Evolutionary conservation across 2,329 filamentous ascomycete species (phyloP), one percentile per base, ranked within the genome.

Genomic region (Alternaria ethzedia): DNA sequence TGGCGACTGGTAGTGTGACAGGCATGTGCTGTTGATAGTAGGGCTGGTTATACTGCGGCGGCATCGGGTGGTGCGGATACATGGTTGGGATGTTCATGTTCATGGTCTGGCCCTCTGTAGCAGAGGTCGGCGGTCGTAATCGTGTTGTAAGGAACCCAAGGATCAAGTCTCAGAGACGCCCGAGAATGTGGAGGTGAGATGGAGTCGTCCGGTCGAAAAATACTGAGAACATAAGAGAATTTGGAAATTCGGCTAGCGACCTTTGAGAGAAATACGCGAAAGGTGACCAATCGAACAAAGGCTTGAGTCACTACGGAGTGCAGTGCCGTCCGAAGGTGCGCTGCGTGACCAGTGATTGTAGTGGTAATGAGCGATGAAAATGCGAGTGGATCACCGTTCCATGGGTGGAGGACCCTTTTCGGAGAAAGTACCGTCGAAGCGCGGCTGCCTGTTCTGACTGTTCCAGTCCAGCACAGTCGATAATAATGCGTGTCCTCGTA

Each of bases 241-340:
- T 56, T 46, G 23, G 26, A 21, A 20, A n/a, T 21, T 10, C 17
- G 17, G 17, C 36, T 46, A 45, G 54, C 25, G 54, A 10, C 13
- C 17, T 46, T 9, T 15, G 41, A n/a, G 17, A 46, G 17, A n/a
- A 44, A 56, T 46, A 15, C 49, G 28, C 30, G 30, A 46, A 17
- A 17, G 20, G 43, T 28, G 52, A 28, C 54, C 46, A 51, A 57
- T 57, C 11, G 36, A 61, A 61, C 54, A 61, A 52, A 57, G 59
- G 36, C 6, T 20, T 57, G 41, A 17, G 45, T 25, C 26, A 32
- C 32, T 21, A n/a, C 26, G 32, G 52, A 30, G 28, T 20, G 28
- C 47, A 41, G 46, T 52, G 41, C 23, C 30, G 32, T n/a, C 32
- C n/a, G 49, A 41, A 41, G 17, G 3, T n/a, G 17, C 23, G 17